phyloP scores from a whole-genome alignment of 164 flowering plant species.

The Dillenia turbinata region DNA sequence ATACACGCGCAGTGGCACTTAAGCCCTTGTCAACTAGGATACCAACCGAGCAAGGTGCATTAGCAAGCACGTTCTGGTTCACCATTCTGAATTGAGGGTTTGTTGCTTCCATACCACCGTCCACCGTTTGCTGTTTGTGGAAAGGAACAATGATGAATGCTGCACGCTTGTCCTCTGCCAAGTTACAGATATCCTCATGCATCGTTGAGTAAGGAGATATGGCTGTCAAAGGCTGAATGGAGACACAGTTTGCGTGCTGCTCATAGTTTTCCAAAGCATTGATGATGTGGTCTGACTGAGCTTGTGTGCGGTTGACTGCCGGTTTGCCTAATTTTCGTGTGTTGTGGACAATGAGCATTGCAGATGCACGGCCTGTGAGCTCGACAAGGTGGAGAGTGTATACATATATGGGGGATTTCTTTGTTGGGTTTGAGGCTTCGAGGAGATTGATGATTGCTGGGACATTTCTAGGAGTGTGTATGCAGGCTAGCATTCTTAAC shows the following conservation, averaged over 20 bases:
- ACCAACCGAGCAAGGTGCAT: slow-evolving; percentile 42
- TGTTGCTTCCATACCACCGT: slow-evolving; percentile 19
- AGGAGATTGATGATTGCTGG: slow-evolving; percentile 28
- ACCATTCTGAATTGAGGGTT: slow-evolving; percentile 13
- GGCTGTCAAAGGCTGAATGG: slow-evolving; percentile 27
- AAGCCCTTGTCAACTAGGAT: slow-evolving; percentile 34
- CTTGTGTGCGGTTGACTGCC: slow-evolving; percentile 12
- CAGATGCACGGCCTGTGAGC: slow-evolving; percentile 32
- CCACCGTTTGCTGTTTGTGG: slow-evolving; percentile 27
- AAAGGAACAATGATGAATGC: slow-evolving; percentile 33
- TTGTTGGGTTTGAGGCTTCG: slow-evolving; percentile 25
- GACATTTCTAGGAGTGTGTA: slow-evolving; percentile 23
- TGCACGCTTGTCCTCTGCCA: slow-evolving; percentile 31
- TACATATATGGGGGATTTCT: slow-evolving; percentile 24
- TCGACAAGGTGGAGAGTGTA: slow-evolving; percentile 34
- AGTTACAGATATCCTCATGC: slow-evolving; percentile 39
- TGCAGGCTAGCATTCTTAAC: slow-evolving; percentile 20
- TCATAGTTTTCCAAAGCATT: slow-evolving; percentile 23
- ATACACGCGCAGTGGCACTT: slow-evolving; percentile 5
- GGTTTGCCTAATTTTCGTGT: slow-evolving; percentile 10
- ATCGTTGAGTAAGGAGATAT: slow-evolving; percentile 35
- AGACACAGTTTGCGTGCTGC: slow-evolving; percentile 4
- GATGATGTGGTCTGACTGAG: slow-evolving; percentile 30
- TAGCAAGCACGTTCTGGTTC: slow-evolving; percentile 25
- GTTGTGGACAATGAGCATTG: slow-evolving; percentile 38